A percentile compares a stretch with the other conserved stretches of the same genome.
Conservation (phyloP, 2,329 filamentous ascomycete genomes). For the Phoma herbarum region DNA sequence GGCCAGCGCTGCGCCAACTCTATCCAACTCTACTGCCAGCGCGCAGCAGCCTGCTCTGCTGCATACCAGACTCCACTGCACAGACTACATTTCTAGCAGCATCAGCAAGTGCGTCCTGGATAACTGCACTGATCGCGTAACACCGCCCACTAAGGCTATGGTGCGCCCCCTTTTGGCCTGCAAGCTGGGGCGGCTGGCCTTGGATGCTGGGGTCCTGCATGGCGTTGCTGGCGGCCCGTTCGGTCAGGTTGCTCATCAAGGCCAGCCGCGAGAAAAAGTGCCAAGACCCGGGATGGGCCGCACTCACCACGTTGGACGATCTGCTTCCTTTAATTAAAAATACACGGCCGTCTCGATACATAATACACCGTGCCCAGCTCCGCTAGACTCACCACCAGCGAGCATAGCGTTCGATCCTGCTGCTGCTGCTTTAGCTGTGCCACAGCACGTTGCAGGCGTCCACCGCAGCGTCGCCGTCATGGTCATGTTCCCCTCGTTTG, state of each 20-base stretch:
- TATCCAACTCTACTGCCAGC: not conserved
- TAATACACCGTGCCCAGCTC: conserved; percentile 6
- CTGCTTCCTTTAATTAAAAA: conserved; percentile 26
- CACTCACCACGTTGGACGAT: conserved; percentile 16
- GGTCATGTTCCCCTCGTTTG: conserved; percentile 1
- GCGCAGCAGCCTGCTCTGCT: not conserved
- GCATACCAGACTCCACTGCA: too few species aligned
- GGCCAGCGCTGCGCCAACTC: not conserved
- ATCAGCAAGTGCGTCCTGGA: not conserved
- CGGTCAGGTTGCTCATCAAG: conserved; percentile 15
- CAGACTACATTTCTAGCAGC: not conserved
- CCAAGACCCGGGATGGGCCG: conserved; percentile 15
- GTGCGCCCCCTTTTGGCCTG: conserved; percentile 16
- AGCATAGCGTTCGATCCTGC: not conserved
- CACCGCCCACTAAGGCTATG: conserved; percentile 4
- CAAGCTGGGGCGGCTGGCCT: conserved; percentile 15
- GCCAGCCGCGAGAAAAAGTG: not conserved
- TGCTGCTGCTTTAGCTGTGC: conserved; percentile 9
- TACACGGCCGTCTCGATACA: conserved; percentile 17
- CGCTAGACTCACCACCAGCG: conserved; percentile 4
- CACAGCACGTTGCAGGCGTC: conserved; percentile 14
- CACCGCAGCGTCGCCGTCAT: conserved; percentile 16
- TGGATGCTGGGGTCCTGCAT: conserved; percentile 20
- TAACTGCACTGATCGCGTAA: not conserved
- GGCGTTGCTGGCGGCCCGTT: conserved; percentile 13